Evolutionary conservation across 306 rosid species (phyloP).

Genomic region (Castanopsis chinensis): DNA sequence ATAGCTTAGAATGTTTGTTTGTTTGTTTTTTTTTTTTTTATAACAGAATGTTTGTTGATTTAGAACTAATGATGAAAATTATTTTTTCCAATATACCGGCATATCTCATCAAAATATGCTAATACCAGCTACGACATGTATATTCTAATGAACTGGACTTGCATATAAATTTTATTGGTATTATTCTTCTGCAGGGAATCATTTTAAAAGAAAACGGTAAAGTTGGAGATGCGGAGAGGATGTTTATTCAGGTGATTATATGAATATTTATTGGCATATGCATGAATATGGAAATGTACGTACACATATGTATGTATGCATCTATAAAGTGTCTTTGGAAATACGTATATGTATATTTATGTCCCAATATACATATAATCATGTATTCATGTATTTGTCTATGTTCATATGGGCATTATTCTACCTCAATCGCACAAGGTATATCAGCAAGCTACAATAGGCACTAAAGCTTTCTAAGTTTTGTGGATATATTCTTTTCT

Average conservation of each 20-base stretch:
- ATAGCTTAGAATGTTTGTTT: too few relatives aligned
- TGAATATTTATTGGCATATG: conserved; percentile 9
- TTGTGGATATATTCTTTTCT: too few relatives aligned
- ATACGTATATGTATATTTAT: too few relatives aligned
- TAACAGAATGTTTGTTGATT: not conserved
- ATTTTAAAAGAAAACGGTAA: conserved; percentile 78
- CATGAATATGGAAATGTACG: not conserved
- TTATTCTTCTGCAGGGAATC: conserved; percentile 60
- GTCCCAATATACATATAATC: too few relatives aligned
- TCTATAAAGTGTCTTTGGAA: too few relatives aligned
- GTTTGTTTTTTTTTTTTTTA: too few relatives aligned
- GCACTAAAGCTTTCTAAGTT: too few relatives aligned
- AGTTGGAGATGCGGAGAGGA: conserved; percentile 87
- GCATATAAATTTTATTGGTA: conserved; percentile 14
- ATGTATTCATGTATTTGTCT: too few relatives aligned
- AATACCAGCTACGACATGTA: not conserved
- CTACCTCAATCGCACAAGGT: too few relatives aligned
- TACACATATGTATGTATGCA: not conserved
- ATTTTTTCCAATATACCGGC: not conserved
- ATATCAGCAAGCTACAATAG: too few relatives aligned
- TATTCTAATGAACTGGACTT: not conserved
- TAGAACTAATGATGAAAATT: not conserved
- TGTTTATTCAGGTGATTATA: conserved; percentile 86
- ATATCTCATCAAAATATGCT: not conserved
- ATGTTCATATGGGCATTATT: too few relatives aligned